Evolutionary conservation across 495 filamentous ascomycete species (phyloP), one percentile per base, ranked within the genome.

Genomic region (Neurospora tetraspora): DNA sequence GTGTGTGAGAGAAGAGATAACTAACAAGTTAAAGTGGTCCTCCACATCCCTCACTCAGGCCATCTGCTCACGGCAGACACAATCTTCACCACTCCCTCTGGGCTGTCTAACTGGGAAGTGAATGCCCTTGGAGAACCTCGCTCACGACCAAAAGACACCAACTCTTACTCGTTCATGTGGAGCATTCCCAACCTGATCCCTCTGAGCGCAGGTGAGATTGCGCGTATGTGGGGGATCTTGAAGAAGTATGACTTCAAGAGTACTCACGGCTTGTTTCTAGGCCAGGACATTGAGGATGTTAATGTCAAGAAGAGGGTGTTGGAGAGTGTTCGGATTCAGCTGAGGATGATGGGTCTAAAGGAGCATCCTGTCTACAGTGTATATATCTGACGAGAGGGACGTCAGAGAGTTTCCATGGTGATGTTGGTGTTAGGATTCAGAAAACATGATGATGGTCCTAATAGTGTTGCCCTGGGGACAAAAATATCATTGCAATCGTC

Each of bases 111-210:
- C 74, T 84, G 82, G 83, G 73, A 74, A 7, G 71, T 77, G 18
- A 80, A 82, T 70, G 78, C 80, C 0, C 70, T 79, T 14, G 80
- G 81, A 3, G 73, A 59, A 42, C 68, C 75, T 74, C 80, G 85
- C 40, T 73, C 83, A 16, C 83, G 90, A 31, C 86, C 84, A 5
- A 72, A 80, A 7, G 89, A 87, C 1, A 87, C 89, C 71, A 89
- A 86, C 9, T 87, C 84, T 45, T 95, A 87, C 79, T 78, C 88
- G 5, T 94, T 95, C 81, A 90, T 92, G 89, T 94, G 90, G 89
- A 91, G 88, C 23, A 90, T 91, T 76, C 92, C 92, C 4, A 94
- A 95, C 78, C 89, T 91, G 87, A 93, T 94, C 23, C 92, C 92
- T 0, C 85, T 94, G 5, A 75, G 83, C n/a, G 85, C 89, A 4